Percentiles rank a stretch among this genome's conserved stretches.
Evolutionary conservation across 2,329 filamentous ascomycete genomes (phyloP).

Genomic region (Aureobasidium pullulans): DNA sequence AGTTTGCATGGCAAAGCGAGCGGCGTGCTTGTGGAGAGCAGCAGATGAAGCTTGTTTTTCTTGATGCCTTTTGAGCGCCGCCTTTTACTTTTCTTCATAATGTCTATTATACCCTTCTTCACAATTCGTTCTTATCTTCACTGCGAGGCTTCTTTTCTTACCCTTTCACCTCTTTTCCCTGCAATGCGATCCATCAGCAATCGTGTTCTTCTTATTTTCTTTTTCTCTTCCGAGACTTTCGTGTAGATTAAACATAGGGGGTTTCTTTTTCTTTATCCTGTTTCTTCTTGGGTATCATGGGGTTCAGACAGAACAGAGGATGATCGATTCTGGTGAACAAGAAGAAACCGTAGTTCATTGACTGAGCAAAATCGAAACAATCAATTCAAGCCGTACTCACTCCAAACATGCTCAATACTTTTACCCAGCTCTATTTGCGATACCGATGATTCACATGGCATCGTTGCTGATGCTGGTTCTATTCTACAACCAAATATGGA

Average conservation of each 20-base stretch:
- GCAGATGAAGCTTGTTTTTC: slow-evolving; percentile 21
- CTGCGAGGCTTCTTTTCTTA: not conserved
- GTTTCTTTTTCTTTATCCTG: not conserved
- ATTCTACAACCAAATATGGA: too few relatives aligned
- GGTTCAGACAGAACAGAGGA: not conserved
- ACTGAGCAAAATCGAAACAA: not conserved
- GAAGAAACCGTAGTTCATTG: not conserved
- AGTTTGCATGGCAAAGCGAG: slow-evolving; percentile 39
- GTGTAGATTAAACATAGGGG: not conserved
- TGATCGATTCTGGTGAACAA: not conserved
- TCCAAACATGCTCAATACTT: too few relatives aligned
- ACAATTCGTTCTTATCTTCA: not conserved
- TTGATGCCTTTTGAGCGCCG: not conserved
- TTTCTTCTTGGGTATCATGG: not conserved
- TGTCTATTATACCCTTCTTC: slow-evolving; percentile 8
- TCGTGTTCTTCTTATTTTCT: not conserved
- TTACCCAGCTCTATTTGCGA: not conserved
- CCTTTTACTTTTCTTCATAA: not conserved
- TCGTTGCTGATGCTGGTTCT: not conserved
- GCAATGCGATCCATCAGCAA: not conserved
- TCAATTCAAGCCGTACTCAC: not conserved
- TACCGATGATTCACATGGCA: not conserved
- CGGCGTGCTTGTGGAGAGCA: slow-evolving; percentile 39
- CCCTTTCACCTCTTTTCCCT: not conserved
- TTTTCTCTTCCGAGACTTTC: not conserved